Evolutionary conservation across 495 filamentous ascomycete species (phyloP), one percentile per base, ranked within the genome.

Genomic region (Penicillium diatomitis): DNA sequence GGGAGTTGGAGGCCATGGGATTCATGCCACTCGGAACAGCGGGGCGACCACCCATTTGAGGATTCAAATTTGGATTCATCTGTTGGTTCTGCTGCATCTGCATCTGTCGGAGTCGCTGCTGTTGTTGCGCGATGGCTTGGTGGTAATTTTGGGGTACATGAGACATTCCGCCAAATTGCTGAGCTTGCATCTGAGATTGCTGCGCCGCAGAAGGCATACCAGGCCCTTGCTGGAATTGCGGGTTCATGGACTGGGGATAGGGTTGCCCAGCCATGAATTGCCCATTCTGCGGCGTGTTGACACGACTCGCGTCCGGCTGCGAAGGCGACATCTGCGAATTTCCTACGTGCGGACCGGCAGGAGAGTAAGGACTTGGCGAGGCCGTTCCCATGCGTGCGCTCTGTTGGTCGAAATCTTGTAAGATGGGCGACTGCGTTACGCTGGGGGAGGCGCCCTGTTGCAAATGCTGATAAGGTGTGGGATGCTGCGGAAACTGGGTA

Each of bases 291-390:
- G 89, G 88, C 7, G 87, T 89, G 49, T 78, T 77, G 31, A 83
- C 79, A 41, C 83, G 73, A 51, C 81, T 87, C 30, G 79, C 77
- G 60, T 91, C 88, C 9, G 83, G 81, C 29, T 84, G 81, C 9
- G 87, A 75, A 4, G 90, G 87, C 4, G 90, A 90, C 56, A 85
- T 79, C 49, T 94, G 88, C 3, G 79, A 70, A 38, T 74, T 81
- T 42, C 52, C 56, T 55, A 90, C 87, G 47, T 85, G 81, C 55
- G 85, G 85, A 33, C 80, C 78, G 30, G 83, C 84, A 12, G 88
- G 87, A 1, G 89, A 90, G 67, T 94, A 96, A 0, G 89, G 90
- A 62, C 88, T 88, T 3, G 91, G 91, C 10, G 91, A 96, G 32
- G 88, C 82, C 29, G 92, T 96, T 50, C 88, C 83, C 65, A 96